Evolutionary conservation across 148 eudicot species (phyloP), one percentile per base, ranked within the genome.

Genomic region (Camellia granthamiana): DNA sequence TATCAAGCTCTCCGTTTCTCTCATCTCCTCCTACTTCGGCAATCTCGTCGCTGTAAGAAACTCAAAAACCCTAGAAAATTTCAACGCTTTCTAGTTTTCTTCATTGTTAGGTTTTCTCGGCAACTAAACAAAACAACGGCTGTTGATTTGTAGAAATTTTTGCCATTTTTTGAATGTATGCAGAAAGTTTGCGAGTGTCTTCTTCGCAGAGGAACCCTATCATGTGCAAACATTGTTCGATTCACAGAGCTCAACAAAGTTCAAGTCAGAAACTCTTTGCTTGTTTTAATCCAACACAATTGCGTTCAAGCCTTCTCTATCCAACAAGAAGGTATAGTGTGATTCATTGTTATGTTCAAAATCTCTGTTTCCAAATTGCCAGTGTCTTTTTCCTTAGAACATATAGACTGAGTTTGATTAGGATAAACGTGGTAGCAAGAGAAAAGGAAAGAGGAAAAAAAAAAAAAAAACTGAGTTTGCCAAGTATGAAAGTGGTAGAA

Each of bases 171-270:
- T 58, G 9, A 30, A n/a, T 75, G 62, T 23, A 9, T 72, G 68
- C 95, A 96, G 99, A 92, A 92, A 91, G 97, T 96, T 30, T 88
- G 95, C 55, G 97, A 92, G 69, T 92, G 98, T 83, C 90, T 96
- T 65, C 88, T 94, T 2, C 81, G 91, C 69, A 89, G 87, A 88
- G 99, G 98, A 80, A 87, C 86, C 78, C 85, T 91, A 81, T 64
- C 90, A 3, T 83, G 75, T 58, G 78, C 58, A 14, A 83, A 83
- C 19, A 91, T 96, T 23, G 41, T 85, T 74, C 80, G 74, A 4
- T 88, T 64, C 86, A 86, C 92, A 0, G 85, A 90, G 63, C 90
- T 96, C 54, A 67, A 67, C 55, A 80, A 80, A 84, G 81, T 78
- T 68, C 89, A 87, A 80, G 94, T 94, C 4, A 84, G 49, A 51